Evolutionary conservation across 805 yeast species (phyloP), one percentile per base, ranked within the genome.

Genomic region (Komagataella ulmi): DNA sequence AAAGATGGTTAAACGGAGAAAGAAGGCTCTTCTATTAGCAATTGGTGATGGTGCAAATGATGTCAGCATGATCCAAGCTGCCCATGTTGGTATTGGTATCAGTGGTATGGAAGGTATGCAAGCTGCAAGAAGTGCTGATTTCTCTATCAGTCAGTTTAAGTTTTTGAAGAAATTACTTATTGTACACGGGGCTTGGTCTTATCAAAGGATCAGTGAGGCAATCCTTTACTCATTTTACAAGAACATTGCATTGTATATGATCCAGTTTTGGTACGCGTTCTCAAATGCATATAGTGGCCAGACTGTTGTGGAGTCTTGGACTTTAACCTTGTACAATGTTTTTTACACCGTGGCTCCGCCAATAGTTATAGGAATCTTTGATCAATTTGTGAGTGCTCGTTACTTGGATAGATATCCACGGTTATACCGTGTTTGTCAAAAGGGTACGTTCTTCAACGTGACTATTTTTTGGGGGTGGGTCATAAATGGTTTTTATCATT

Each of bases 51-150:
- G 99, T 62, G 99, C 99, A 2, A 93, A 93, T 63, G 99, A 93
- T 70, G 99, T 93, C 45, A 85, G 96, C 44, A 93, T 93, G 99
- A 93, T 93, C 57, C 99, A 93, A 67, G 98, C 99, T 14, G 99
- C 99, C 0, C 98, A 93, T 66, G 97, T 93, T 51, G 99, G 99
- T 56, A 96, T 93, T 21, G 99, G 99, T 64, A 95, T 93, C 56
- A 87, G 95, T 67, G 99, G 99, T 57, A 85, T 89, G 91, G 99
- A 93, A 70, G 99, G 99, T 58, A 89, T 90, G 88, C 99, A 93
- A 68, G 99, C 99, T 8, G 97, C 99, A 0, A 78, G 99, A 65
- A 84, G 95, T 65, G 98, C 99, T 0, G 99, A 93, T 72, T 81
- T 93, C 54, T 89, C 98, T 1, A 88, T 95, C 66, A 98, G 97